A percentile compares a stretch with the other conserved stretches of the same genome.
phyloP scores from a whole-genome alignment of 345 rosid species.

The Eucalyptus viminalis region DNA sequence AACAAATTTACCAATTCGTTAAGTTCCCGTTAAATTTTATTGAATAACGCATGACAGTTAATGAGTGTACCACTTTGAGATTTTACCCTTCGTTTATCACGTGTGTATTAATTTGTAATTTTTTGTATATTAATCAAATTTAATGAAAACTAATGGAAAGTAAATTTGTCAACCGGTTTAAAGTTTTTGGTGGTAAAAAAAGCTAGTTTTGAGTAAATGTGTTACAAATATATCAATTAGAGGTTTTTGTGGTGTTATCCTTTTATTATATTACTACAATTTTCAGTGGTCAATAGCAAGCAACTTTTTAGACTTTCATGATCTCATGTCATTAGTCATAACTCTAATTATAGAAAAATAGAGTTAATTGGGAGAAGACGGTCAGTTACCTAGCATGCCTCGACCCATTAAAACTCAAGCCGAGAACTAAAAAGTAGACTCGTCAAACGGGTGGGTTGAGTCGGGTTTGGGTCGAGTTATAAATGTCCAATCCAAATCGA shows the following conservation, averaged over 20 bases:
- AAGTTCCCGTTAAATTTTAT: rapidly evolving
- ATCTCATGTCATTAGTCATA: neutral
- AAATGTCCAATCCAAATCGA: too few relatives aligned
- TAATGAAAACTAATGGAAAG: rapidly evolving
- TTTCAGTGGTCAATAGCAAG: neutral
- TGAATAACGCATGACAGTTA: rapidly evolving
- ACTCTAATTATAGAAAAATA: neutral
- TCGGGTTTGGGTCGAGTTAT: too few relatives aligned
- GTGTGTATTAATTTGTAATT: too few relatives aligned
- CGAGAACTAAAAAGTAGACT: too few relatives aligned
- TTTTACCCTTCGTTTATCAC: rapidly evolving
- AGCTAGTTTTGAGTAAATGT: rapidly evolving
- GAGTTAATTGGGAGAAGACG: neutral
- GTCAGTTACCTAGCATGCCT: rapidly evolving
- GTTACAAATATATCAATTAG: rapidly evolving
- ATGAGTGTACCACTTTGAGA: rapidly evolving
- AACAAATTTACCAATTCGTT: rapidly evolving
- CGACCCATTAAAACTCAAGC: neutral
- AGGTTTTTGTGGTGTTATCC: rapidly evolving
- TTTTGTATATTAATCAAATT: too few relatives aligned
- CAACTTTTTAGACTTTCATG: neutral
- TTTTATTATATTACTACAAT: neutral
- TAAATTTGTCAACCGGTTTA: rapidly evolving
- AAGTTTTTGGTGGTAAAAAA: rapidly evolving
- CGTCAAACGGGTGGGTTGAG: too few relatives aligned